Evolutionary conservation across 164 flowering plant species (phyloP).

Genomic region (Macadamia tetraphylla): DNA sequence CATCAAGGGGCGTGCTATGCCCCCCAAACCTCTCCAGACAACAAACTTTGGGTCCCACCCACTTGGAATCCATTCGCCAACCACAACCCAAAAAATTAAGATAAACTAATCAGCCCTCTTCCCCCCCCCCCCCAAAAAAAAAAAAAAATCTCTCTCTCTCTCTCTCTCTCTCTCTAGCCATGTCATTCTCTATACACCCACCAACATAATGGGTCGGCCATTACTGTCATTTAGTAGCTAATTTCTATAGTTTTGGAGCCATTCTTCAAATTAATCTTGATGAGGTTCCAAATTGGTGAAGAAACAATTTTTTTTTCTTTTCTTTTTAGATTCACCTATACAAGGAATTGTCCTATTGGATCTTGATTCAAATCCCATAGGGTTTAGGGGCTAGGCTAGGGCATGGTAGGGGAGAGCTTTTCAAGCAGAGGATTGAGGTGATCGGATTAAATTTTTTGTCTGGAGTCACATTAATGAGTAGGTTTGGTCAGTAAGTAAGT

Average conservation of each 20-base stretch:
- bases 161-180: slow-evolving; percentile 13
- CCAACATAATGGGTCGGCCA: slow-evolving; percentile 38
- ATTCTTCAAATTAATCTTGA: slow-evolving; percentile 11
- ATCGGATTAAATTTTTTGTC: no score
- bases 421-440: no score
- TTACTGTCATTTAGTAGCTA: slow-evolving; percentile 12
- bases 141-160: background rate
- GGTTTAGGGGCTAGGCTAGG: no score
- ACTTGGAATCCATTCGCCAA: slow-evolving; percentile 13
- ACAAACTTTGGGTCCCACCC: slow-evolving; percentile 22
- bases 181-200: slow-evolving; percentile 22
- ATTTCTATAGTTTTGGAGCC: background rate
- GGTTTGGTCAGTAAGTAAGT: no score
- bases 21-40: slow-evolving; percentile 10
- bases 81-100: background rate
- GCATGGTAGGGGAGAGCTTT: no score
- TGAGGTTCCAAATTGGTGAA: background rate
- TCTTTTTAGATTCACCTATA: slow-evolving; percentile 20
- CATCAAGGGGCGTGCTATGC: slow-evolving; percentile 9
- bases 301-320: background rate
- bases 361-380: no score
- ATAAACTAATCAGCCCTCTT: background rate
- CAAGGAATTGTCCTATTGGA: background rate
- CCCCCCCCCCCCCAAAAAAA: background rate
- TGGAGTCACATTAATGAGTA: no score